Conservation (phyloP, 1,284 basidiomycete species). For the Pholiota adiposa region DNA sequence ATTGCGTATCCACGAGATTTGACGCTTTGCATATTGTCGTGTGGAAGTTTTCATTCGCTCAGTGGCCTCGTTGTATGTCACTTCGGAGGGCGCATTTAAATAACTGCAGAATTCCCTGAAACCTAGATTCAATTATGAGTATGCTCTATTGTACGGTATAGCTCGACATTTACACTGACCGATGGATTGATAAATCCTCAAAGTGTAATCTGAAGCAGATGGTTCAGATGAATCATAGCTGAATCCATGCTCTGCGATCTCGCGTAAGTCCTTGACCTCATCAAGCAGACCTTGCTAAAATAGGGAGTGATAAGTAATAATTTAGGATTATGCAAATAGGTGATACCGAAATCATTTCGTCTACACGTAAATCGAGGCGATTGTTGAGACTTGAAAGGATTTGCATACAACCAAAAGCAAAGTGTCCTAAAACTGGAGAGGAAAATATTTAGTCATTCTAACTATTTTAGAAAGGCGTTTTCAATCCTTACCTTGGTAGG, state of each 20-base stretch:
- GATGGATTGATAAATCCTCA: conserved; percentile 95
- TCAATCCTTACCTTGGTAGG: conserved; percentile 52
- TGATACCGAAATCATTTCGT: conserved; percentile 85
- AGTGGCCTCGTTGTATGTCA: conserved; percentile 62
- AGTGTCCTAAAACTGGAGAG: conserved; percentile 79
- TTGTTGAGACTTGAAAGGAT: conserved; percentile 67
- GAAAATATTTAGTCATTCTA: no score
- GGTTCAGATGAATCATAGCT: not conserved
- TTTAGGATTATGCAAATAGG: not conserved
- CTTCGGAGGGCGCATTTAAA: conserved; percentile 47
- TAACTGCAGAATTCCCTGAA: conserved; percentile 90
- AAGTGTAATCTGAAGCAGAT: conserved; percentile 59
- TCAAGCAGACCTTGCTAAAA: conserved; percentile 72
- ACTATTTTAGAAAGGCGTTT: no score
- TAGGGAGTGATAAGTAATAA: not conserved
- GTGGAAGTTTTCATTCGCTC: conserved; percentile 90
- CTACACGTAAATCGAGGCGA: conserved; percentile 82
- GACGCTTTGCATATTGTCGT: conserved; percentile 89
- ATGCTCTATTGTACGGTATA: not conserved
- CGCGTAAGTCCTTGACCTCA: conserved; percentile 73
- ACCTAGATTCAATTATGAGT: conserved; percentile 49
- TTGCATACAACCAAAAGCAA: conserved; percentile 91
- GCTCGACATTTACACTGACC: conserved; percentile 51
- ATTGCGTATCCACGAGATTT: conserved; percentile 92
- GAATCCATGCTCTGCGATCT: conserved; percentile 32